Evolutionary conservation across 257 asterid genomes (phyloP), one percentile per base, ranked within the genome.

Genomic region (Rehmannia glutinosa): DNA sequence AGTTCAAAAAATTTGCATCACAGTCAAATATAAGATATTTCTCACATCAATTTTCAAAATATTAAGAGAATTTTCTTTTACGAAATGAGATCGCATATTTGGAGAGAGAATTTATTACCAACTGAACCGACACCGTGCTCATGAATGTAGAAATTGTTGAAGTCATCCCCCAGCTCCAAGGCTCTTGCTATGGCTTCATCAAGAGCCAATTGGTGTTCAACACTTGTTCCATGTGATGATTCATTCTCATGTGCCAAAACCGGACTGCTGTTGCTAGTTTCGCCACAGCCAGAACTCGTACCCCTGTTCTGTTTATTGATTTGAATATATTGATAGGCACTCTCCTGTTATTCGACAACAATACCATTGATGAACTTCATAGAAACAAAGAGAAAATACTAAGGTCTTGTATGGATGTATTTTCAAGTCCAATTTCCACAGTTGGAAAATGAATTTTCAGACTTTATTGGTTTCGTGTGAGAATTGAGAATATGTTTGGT

Each of bases 171-270:
- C 55, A 93, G 36, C 74, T 86, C 90, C 78, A 90, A 79, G 63
- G 96, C 84, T 79, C 91, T 79, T 68, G 99, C 99, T 53, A 88
- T 62, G 77, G 85, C 96, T 76, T 93, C 99, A 78, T 93, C 97
- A 5, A 84, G 76, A 69, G 90, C 92, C 82, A 86, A 52, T 68
- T 90, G 99, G 47, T 80, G 75, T 64, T 85, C 90, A 49, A 68
- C 61, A 56, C 65, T 71, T 11, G 64, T 54, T 33, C 72, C 73
- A 55, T 19, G 68, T 6, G 85, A 79, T 25, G 91, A 80, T 61
- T 75, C 86, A 30, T 58, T 76, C 67, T 73, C 89, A 56, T 69
- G 83, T 3, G 66, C 82, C 16, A 70, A 47, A 58, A 67, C 73
- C 35, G 39, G 72, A 76, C 68, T 75, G 66, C 62, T 65, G 24